Evolutionary conservation across 2,329 filamentous ascomycete genomes (phyloP).

Genomic region (Pyricularia pennisetigena): DNA sequence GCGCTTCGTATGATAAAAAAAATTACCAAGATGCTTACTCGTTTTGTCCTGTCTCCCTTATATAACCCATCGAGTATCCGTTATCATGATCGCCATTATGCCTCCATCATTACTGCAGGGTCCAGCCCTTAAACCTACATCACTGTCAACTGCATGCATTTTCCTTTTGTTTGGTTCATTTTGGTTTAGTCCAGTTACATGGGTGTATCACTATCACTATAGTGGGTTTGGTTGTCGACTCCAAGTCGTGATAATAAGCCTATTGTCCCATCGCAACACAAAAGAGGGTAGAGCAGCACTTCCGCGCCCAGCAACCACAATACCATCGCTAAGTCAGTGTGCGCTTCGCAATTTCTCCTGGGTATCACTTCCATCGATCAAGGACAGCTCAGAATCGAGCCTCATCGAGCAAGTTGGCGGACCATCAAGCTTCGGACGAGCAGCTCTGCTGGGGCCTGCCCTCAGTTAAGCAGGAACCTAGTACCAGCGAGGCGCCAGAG

Average conservation of each 20-base stretch:
- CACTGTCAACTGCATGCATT: neutral
- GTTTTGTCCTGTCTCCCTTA: neutral
- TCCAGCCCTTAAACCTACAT: neutral
- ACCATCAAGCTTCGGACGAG: neutral
- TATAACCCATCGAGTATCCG: neutral
- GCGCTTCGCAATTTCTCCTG: neutral
- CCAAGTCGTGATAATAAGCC: neutral
- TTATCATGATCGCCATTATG: neutral
- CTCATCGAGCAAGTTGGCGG: neutral
- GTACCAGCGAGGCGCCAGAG: neutral
- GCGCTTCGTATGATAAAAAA: too few species aligned
- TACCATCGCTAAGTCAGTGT: neutral
- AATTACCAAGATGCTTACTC: neutral
- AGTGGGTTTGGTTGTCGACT: neutral
- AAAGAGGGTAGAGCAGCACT: too few species aligned
- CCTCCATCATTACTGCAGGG: neutral
- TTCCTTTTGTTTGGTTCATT: neutral
- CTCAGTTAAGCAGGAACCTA: neutral
- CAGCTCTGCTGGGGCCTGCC: neutral
- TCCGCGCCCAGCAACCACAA: neutral
- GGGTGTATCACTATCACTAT: neutral
- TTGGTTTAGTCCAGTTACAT: neutral
- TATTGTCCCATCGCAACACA: neutral
- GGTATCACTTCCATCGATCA: neutral
- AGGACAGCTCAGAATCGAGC: neutral